These are phyloP conservation scores for Aquilaria yunnanensis DNA, from an alignment of 345 rosid genomes.

Conservation along the genomic window DNA sequence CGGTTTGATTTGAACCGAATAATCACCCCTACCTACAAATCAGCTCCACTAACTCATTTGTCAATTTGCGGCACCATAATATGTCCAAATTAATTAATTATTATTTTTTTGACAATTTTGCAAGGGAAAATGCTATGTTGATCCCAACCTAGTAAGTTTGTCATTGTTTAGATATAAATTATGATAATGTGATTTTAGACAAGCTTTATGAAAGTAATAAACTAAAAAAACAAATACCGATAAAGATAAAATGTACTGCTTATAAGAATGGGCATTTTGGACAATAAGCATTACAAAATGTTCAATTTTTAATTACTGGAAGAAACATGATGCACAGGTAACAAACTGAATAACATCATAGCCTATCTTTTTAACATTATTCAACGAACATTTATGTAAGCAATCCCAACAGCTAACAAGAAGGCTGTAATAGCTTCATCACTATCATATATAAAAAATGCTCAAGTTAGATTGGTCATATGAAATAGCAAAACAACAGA, in stretches of 20 bases:
- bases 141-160: constrained; percentile 35
- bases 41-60: constrained; percentile 41
- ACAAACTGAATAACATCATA: background rate
- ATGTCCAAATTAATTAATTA: constrained; percentile 39
- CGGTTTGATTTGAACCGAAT: too few relatives aligned
- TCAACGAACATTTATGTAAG: constrained; percentile 39
- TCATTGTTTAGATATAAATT: background rate
- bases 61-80: constrained; percentile 55
- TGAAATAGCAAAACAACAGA: background rate
- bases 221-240: background rate
- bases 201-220: background rate
- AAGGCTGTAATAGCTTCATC: constrained; percentile 62
- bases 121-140: constrained; percentile 41
- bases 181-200: background rate
- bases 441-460: constrained; percentile 24
- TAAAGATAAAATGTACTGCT: background rate
- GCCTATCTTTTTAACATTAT: constrained; percentile 31
- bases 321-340: constrained; percentile 3
- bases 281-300: constrained; percentile 3
- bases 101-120: constrained; percentile 25
- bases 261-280: background rate
- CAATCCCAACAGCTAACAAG: constrained; percentile 42
- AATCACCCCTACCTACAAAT: too few relatives aligned
- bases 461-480: background rate
- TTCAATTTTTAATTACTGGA: background rate